A percentile compares a stretch with the other conserved stretches of the same genome.
Evolutionary conservation across 306 rosid genomes (phyloP).

Genomic region (Dicorynia guianensis): DNA sequence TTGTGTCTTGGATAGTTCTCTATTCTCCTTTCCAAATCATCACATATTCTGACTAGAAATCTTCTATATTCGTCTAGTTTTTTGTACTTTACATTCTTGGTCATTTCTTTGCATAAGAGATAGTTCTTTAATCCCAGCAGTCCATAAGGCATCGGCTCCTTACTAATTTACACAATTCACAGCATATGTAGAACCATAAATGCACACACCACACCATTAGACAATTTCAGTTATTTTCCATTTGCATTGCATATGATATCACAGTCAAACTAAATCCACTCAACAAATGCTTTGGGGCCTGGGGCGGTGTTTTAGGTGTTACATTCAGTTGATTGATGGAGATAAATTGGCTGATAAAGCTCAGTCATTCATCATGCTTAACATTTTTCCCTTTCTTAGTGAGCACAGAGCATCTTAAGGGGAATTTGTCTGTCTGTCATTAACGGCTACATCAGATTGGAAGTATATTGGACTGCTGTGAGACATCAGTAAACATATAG

Average conservation of each 20-base stretch:
- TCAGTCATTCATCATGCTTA: no score
- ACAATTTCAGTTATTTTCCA: not conserved
- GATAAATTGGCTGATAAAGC: constrained; percentile 5
- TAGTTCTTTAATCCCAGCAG: not conserved
- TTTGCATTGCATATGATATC: not conserved
- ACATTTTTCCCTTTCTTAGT: no score
- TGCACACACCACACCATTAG: not conserved
- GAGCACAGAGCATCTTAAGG: not conserved
- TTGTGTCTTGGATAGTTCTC: not conserved
- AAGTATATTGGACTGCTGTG: not conserved
- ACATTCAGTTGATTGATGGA: not conserved
- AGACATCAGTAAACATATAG: not conserved
- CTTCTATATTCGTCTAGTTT: not conserved
- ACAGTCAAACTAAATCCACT: not conserved
- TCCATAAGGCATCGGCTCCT: not conserved
- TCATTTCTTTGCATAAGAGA: not conserved
- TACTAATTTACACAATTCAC: not conserved
- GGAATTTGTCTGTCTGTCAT: not conserved
- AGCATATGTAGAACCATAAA: not conserved
- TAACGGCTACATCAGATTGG: not conserved
- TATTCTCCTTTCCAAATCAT: not conserved
- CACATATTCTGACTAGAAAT: not conserved
- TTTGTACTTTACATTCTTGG: not conserved
- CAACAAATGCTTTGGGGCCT: not conserved
- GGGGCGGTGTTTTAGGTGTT: not conserved